Conservation (phyloP, 306 rosid species). For the Spatholobus suberectus region DNA sequence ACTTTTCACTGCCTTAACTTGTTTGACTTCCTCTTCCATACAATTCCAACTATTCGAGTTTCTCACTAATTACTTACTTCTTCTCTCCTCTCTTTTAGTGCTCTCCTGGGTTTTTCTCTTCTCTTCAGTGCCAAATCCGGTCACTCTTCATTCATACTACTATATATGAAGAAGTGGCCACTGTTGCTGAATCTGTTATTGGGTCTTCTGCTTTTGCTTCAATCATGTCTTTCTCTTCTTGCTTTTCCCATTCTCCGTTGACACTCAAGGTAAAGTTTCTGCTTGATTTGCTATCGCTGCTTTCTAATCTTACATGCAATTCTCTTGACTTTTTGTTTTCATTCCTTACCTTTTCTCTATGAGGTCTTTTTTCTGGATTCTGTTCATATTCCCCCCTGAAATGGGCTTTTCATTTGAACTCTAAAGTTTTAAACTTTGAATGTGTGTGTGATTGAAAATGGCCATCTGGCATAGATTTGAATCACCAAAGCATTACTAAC, state of each 20-base stretch:
- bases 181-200: slow-evolving; percentile 44
- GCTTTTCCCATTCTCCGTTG: slow-evolving; percentile 55
- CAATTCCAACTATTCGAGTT: not conserved
- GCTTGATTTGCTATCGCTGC: slow-evolving; percentile 20
- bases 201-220: slow-evolving; percentile 37
- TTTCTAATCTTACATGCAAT: slow-evolving; percentile 26
- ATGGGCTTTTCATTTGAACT: slow-evolving; percentile 3
- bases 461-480: slow-evolving; percentile 27
- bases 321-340: not conserved
- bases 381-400: not conserved
- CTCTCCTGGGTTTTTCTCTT: no score
- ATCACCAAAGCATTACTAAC: slow-evolving; percentile 5
- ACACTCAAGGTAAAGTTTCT: slow-evolving; percentile 59
- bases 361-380: not conserved
- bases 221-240: slow-evolving; percentile 62
- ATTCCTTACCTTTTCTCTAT: not conserved
- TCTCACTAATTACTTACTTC: no score
- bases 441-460: slow-evolving; percentile 28
- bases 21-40: not conserved
- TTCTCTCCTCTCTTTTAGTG: no score
- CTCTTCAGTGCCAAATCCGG: slow-evolving; percentile 3
- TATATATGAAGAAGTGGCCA: slow-evolving; percentile 53
- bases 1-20: not conserved
- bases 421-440: slow-evolving; percentile 33
- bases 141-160: not conserved